Evolutionary conservation across 768 basidiomycete species (phyloP).

Genomic region (Leccinum uliginosum): DNA sequence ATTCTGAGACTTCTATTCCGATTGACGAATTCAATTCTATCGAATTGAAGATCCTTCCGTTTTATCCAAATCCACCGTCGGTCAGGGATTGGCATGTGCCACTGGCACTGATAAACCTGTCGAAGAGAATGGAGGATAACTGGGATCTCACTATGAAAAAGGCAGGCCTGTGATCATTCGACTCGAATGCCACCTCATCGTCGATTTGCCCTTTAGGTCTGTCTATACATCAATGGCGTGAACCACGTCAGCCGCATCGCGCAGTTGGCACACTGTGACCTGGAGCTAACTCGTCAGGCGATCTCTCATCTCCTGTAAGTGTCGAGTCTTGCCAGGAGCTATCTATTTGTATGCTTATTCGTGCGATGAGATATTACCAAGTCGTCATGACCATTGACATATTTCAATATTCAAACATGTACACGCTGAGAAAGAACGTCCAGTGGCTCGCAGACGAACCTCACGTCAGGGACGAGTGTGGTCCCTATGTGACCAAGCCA

Average conservation of each 20-base stretch:
- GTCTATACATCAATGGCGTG: constrained; percentile 80
- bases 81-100: constrained; percentile 97
- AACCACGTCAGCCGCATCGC: constrained; percentile 92
- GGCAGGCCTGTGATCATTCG: constrained; percentile 36
- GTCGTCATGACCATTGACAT: constrained; percentile 96
- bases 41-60: constrained; percentile 94
- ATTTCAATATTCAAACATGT: constrained; percentile 98
- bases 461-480: constrained; percentile 88
- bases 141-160: constrained; percentile 96
- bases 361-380: constrained; percentile 77
- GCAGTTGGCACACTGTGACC: constrained; percentile 84
- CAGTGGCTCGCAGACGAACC: constrained; percentile 83
- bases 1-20: constrained; percentile 90
- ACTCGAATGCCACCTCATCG: constrained; percentile 1
- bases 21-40: constrained; percentile 93
- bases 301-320: constrained; percentile 88
- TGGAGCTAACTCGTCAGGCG: constrained; percentile 75
- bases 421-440: constrained; percentile 81
- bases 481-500: constrained; percentile 80
- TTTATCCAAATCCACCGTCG: constrained; percentile 88
- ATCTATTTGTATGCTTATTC: constrained; percentile 2
- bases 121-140: constrained; percentile 77
- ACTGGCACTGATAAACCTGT: constrained; percentile 78
- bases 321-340: background rate
- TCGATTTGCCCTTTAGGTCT: constrained; percentile 42